phyloP scores from a whole-genome alignment of 202 grass and related monocot species.

The Setaria italica region DNA sequence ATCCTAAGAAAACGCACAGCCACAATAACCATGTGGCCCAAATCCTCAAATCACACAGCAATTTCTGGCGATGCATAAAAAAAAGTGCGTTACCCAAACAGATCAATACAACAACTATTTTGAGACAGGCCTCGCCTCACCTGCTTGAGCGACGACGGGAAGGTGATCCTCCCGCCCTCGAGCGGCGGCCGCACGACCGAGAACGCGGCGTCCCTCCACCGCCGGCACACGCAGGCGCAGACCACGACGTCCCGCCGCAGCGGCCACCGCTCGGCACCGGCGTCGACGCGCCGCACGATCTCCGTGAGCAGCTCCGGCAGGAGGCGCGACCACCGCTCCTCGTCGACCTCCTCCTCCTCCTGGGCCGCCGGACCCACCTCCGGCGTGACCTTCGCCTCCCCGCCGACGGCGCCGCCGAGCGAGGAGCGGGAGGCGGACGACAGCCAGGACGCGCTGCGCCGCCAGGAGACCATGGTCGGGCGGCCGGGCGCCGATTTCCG shows the following conservation, averaged over 20 bases:
- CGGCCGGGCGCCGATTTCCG: background rate
- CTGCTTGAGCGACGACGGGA: conserved; percentile 91
- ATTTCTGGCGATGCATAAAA: background rate
- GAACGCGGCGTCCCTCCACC: conserved; percentile 73
- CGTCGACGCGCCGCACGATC: conserved; percentile 82
- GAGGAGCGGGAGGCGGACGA: conserved; percentile 49
- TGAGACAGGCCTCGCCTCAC: conserved; percentile 31
- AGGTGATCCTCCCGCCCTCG: conserved; percentile 82
- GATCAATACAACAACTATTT: background rate
- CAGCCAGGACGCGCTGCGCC: conserved; percentile 59
- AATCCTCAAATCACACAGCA: background rate
- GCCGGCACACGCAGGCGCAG: conserved; percentile 85
- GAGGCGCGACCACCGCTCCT: conserved; percentile 80
- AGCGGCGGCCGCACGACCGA: conserved; percentile 65
- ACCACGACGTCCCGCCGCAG: conserved; percentile 76
- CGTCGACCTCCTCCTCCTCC: conserved; percentile 41
- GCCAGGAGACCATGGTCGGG: conserved; percentile 48
- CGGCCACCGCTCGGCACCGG: conserved; percentile 76
- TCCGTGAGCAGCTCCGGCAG: conserved; percentile 85
- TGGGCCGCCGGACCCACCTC: conserved; percentile 39
- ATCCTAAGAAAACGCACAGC: background rate
- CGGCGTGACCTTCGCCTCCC: conserved; percentile 58
- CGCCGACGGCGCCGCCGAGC: conserved; percentile 39
- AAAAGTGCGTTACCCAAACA: background rate
- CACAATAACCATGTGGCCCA: background rate